These are phyloP conservation scores for Paecilomyces dactylethromorphus DNA, from an alignment of 2,329 filamentous ascomycete species.

Conservation along the genomic window DNA sequence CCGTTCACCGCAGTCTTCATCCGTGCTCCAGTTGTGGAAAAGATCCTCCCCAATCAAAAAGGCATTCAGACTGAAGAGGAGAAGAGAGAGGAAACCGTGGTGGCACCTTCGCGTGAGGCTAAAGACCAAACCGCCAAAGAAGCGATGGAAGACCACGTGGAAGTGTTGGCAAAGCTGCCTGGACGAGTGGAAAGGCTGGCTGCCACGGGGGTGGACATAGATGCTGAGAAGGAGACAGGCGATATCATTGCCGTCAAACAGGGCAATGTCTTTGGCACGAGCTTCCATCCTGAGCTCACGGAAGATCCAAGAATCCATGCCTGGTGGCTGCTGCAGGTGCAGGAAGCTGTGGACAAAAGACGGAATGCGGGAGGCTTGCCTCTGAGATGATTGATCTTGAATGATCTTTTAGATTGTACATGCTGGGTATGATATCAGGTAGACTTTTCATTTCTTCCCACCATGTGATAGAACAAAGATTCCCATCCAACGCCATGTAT, in stretches of 20 bases:
- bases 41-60: constrained; percentile 53
- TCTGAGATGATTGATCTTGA: background rate
- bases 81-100: constrained; percentile 44
- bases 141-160: constrained; percentile 44
- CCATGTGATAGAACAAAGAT: constrained; percentile 17
- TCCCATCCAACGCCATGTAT: constrained; percentile 24
- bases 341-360: constrained; percentile 32
- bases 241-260: constrained; percentile 87
- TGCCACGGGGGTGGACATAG: constrained; percentile 34
- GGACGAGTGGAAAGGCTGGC: constrained; percentile 45
- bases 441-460: constrained; percentile 12
- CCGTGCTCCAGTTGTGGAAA: constrained; percentile 85
- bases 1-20: constrained; percentile 86
- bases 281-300: constrained; percentile 92
- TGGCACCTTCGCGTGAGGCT: constrained; percentile 50
- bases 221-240: constrained; percentile 39
- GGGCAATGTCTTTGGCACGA: constrained; percentile 87
- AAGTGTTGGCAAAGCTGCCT: constrained; percentile 53
- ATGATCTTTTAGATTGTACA: background rate
- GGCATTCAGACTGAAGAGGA: constrained; percentile 48
- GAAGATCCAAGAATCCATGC: constrained; percentile 79
- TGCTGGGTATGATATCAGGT: constrained; percentile 18
- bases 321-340: constrained; percentile 82
- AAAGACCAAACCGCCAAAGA: constrained; percentile 39
- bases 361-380: constrained; percentile 10